Percentiles rank a stretch among this genome's conserved stretches.
These are phyloP conservation scores for Lepidium sativum DNA, from an alignment of 345 rosid genomes.

Conservation along the genomic window DNA sequence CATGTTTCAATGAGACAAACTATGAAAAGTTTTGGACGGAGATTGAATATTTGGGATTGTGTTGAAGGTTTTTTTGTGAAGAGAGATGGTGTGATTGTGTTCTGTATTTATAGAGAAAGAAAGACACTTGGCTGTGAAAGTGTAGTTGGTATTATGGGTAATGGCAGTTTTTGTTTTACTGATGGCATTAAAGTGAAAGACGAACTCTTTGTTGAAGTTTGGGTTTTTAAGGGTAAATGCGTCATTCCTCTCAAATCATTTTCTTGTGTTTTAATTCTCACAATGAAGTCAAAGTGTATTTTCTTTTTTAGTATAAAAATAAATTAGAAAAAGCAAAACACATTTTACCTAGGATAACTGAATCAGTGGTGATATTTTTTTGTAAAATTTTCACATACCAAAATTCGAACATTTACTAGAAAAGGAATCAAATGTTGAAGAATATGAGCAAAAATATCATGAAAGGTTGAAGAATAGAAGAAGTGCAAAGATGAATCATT, in stretches of 20 bases:
- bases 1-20: constrained; percentile 5
- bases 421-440: too few relatives aligned
- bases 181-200: not conserved
- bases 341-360: too few relatives aligned
- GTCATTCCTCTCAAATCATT: not conserved
- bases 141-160: constrained; percentile 25
- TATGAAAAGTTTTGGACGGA: too few relatives aligned
- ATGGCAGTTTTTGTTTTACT: constrained; percentile 16
- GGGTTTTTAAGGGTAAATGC: constrained; percentile 11
- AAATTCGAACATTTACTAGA: too few relatives aligned
- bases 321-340: too few relatives aligned
- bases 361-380: too few relatives aligned
- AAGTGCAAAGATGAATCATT: not conserved
- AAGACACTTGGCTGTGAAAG: constrained; percentile 6
- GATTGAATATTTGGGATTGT: not conserved
- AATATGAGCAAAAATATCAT: constrained; percentile 8
- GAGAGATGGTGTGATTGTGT: not conserved
- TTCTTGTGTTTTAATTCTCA: not conserved
- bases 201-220: not conserved
- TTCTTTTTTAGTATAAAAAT: too few relatives aligned
- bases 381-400: too few relatives aligned
- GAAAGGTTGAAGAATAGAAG: not conserved
- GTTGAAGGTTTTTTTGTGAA: constrained; percentile 12
- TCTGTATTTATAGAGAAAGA: constrained; percentile 22
- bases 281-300: too few relatives aligned